Evolutionary conservation across 2,329 filamentous ascomycete species (phyloP).

Genomic region (Epicoccum nigrum): DNA sequence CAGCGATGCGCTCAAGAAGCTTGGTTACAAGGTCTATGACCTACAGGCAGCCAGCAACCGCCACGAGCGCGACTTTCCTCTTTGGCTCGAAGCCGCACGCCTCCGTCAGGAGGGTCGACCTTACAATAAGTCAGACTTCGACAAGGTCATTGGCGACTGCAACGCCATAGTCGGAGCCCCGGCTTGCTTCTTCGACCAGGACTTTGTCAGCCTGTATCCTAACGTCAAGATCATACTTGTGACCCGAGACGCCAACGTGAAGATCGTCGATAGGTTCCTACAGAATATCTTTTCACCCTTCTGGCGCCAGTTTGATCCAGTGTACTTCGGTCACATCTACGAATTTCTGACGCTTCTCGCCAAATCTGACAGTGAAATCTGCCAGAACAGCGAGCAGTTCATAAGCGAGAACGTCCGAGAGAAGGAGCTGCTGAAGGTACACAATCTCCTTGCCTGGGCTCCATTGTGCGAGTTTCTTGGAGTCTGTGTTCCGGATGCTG

Average conservation of each 20-base stretch:
- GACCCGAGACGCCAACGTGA: slow-evolving; percentile 1
- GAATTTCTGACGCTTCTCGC: background rate
- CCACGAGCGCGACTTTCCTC: slow-evolving; percentile 36
- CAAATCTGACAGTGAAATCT: background rate
- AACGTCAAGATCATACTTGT: slow-evolving; percentile 29
- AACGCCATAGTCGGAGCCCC: slow-evolving; percentile 29
- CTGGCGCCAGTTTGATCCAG: slow-evolving; percentile 6
- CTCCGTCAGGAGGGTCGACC: slow-evolving; percentile 38
- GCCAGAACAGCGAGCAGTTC: slow-evolving; percentile 12
- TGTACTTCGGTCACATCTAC: slow-evolving; percentile 1
- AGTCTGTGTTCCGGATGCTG: slow-evolving; percentile 24
- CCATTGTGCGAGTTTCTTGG: slow-evolving; percentile 39
- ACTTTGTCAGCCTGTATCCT: slow-evolving; percentile 24
- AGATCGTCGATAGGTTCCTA: background rate
- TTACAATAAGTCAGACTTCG: slow-evolving; percentile 39
- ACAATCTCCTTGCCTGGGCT: slow-evolving; percentile 35
- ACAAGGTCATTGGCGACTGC: slow-evolving; percentile 44
- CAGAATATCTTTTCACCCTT: background rate
- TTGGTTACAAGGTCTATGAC: slow-evolving; percentile 44
- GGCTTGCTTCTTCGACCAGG: slow-evolving; percentile 19
- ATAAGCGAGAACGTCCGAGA: slow-evolving; percentile 27
- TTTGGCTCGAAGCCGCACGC: slow-evolving; percentile 46
- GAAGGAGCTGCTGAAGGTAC: slow-evolving; percentile 36
- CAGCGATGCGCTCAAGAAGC: slow-evolving; percentile 36
- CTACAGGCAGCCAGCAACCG: slow-evolving; percentile 45